A percentile compares a stretch with the other conserved stretches of the same genome.
phyloP scores from a whole-genome alignment of 1,284 basidiomycete species.

The Phellopilus nigrolimitatus region DNA sequence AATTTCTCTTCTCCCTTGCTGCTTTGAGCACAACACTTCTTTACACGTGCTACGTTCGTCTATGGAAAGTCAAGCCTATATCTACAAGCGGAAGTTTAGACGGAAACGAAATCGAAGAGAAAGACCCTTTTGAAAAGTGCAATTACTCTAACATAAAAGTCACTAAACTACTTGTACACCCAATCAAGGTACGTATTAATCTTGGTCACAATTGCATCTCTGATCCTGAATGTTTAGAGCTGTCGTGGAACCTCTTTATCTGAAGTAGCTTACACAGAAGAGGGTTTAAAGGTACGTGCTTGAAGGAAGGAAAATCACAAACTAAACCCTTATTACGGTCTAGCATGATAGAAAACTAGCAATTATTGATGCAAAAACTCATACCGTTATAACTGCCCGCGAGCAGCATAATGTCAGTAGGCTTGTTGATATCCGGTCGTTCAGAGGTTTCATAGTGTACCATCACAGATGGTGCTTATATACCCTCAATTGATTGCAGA shows the following conservation, averaged over 20 bases:
- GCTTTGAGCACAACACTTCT: not conserved
- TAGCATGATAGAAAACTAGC: conserved; percentile 70
- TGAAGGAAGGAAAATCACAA: too few species aligned
- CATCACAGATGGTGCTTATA: conserved; percentile 61
- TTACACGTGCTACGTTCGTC: not conserved
- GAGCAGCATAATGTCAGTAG: conserved; percentile 50
- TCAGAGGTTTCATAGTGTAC: not conserved
- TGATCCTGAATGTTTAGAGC: too few species aligned
- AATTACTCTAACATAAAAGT: conserved; percentile 30
- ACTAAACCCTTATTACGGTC: conserved; percentile 4
- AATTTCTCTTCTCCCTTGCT: not conserved
- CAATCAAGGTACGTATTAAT: conserved; percentile 52
- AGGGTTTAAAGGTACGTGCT: conserved; percentile 58
- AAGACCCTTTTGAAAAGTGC: conserved; percentile 6
- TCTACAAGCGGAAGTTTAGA: not conserved
- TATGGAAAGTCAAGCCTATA: not conserved
- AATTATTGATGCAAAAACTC: conserved; percentile 51
- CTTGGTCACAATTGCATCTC: conserved; percentile 7
- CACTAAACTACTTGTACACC: conserved; percentile 59
- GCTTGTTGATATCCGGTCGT: not conserved
- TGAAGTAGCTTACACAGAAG: conserved; percentile 47
- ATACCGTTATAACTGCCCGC: conserved; percentile 59
- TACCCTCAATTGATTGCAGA: conserved; percentile 49
- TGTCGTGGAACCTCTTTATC: conserved; percentile 60
- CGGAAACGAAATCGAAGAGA: not conserved